A percentile compares a stretch with the other conserved stretches of the same genome.
Evolutionary conservation across 805 yeast genomes (phyloP).

Genomic region (Saccharomyces mikatae): DNA sequence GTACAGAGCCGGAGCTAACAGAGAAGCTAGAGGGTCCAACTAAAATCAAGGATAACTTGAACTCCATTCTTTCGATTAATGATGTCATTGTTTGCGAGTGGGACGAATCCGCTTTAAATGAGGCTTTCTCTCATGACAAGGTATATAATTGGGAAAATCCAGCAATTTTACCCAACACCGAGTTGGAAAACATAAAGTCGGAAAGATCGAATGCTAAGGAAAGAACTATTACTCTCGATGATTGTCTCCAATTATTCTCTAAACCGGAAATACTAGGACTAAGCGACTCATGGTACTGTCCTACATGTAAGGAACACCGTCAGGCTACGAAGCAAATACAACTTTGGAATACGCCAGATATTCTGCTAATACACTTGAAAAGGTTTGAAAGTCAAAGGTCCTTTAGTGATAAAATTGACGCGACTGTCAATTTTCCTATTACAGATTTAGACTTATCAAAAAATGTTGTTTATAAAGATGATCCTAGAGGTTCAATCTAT

Average conservation of each 20-base stretch:
- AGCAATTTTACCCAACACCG: slow-evolving; percentile 43
- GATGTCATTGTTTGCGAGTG: slow-evolving; percentile 60
- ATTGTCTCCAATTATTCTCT: slow-evolving; percentile 68
- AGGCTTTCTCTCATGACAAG: slow-evolving; percentile 47
- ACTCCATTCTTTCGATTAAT: slow-evolving; percentile 9
- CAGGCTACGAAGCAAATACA: slow-evolving; percentile 88
- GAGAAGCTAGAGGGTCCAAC: not conserved
- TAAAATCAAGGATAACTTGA: not conserved
- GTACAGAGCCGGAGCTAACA: not conserved
- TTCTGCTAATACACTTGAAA: slow-evolving; percentile 81
- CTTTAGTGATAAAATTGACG: slow-evolving; percentile 83
- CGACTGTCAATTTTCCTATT: slow-evolving; percentile 79
- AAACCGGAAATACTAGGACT: slow-evolving; percentile 79
- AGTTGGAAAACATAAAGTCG: slow-evolving; percentile 41
- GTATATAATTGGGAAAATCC: slow-evolving; percentile 50
- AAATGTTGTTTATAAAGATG: slow-evolving; percentile 38
- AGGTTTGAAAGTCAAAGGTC: slow-evolving; percentile 79
- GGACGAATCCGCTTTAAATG: slow-evolving; percentile 41
- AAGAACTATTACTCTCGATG: slow-evolving; percentile 50
- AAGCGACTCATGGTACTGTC: slow-evolving; percentile 91
- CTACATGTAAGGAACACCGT: slow-evolving; percentile 77
- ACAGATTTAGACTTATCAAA: slow-evolving; percentile 65
- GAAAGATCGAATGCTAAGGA: slow-evolving; percentile 24
- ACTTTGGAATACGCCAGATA: slow-evolving; percentile 90
- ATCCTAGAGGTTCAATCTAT: slow-evolving; percentile 40